phyloP scores from a whole-genome alignment of 1,284 basidiomycete genomes.

The Volvariella volvacea region DNA sequence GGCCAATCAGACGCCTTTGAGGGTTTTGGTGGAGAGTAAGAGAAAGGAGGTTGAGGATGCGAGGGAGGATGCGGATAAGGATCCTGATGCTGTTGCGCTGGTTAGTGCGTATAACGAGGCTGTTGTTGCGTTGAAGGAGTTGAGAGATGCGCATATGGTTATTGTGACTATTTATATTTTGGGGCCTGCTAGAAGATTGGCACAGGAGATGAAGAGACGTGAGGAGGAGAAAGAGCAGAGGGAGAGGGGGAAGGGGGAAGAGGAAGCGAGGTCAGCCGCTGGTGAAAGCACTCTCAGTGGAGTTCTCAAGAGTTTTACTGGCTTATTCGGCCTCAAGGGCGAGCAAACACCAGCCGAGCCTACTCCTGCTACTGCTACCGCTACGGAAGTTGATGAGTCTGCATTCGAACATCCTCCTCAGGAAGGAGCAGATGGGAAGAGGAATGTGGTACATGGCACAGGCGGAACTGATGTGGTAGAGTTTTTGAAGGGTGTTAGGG shows the following conservation, averaged over 20 bases:
- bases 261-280: conserved; percentile 6
- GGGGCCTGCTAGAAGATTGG: conserved; percentile 44
- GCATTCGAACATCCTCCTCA: conserved; percentile 15
- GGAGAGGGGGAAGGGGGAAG: conserved; percentile 5
- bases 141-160: conserved; percentile 80
- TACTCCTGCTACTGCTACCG: too few relatives aligned
- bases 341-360: too few relatives aligned
- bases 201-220: conserved; percentile 10
- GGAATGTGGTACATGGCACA: conserved; percentile 58
- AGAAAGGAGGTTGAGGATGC: conserved; percentile 3
- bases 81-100: conserved; percentile 17
- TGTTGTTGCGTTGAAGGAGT: conserved; percentile 63
- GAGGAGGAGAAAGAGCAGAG: conserved; percentile 7
- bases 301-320: too few relatives aligned
- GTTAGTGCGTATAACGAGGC: conserved; percentile 68
- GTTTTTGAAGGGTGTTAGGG: conserved; percentile 74
- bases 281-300: too few relatives aligned
- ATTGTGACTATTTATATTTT: conserved; percentile 80
- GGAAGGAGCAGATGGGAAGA: neutral
- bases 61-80: neutral
- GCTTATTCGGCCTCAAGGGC: neutral
- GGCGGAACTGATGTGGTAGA: conserved; percentile 76
- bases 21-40: conserved; percentile 28
- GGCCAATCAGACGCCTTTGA: conserved; percentile 45
- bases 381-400: conserved; percentile 3